A percentile compares a stretch with the other conserved stretches of the same genome.
These are phyloP conservation scores for Fusarium irregulare DNA, from an alignment of 2,329 filamentous ascomycete genomes.

Conservation along the genomic window DNA sequence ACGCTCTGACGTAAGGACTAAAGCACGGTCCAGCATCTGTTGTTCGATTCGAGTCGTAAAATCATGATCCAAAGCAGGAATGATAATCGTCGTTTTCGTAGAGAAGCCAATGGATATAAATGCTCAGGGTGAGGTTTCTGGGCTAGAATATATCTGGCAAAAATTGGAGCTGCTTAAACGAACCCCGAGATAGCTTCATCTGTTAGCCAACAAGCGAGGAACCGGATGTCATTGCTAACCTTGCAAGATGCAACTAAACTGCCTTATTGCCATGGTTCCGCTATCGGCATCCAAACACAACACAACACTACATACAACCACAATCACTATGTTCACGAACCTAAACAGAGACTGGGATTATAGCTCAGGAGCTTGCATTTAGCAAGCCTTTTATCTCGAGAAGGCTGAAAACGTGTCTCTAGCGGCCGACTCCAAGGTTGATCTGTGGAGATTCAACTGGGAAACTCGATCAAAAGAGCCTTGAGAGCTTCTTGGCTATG, in stretches of 20 bases:
- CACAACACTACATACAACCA: not conserved
- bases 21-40: conserved; percentile 14
- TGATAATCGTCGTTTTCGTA: not conserved
- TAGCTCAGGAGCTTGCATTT: not conserved
- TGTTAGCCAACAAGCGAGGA: conserved; percentile 15
- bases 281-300: not conserved
- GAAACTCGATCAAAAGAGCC: not conserved
- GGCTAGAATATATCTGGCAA: conserved; percentile 33
- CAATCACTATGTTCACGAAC: not conserved
- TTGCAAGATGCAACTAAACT: not conserved
- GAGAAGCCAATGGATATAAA: conserved; percentile 11
- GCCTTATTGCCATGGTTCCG: conserved; percentile 12
- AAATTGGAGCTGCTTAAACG: conserved; percentile 12
- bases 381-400: conserved; percentile 10
- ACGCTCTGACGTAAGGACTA: conserved; percentile 33
- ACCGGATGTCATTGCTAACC: conserved; percentile 26
- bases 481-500: not conserved
- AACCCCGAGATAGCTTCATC: conserved; percentile 7
- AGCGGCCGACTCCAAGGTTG: conserved; percentile 3
- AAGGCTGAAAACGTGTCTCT: conserved; percentile 9
- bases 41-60: conserved; percentile 18
- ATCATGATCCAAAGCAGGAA: conserved; percentile 16
- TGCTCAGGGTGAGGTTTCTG: not conserved
- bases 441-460: conserved; percentile 8
- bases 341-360: not conserved